Percentiles rank a stretch among this genome's conserved stretches.
Conservation (phyloP, 192 early-diverging fungal species). For the Spizellomyces punctatus region DNA sequence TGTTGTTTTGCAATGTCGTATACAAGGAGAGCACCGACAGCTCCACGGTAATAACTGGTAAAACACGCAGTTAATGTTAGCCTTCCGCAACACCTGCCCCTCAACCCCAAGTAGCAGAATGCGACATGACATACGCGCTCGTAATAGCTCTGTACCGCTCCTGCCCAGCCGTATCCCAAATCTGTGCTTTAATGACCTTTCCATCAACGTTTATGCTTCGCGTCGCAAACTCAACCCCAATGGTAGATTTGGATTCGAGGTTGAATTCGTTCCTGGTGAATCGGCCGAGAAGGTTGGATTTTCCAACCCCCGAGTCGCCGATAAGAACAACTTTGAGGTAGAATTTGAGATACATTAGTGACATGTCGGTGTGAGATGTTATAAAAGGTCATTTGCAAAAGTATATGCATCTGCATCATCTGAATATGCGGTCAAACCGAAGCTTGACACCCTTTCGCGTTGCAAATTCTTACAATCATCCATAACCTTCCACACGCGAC, state of each 20-base stretch:
- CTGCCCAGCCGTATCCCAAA: slow-evolving; percentile 98
- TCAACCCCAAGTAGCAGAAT: not conserved
- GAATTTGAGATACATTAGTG: not conserved
- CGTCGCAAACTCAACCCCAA: slow-evolving; percentile 98
- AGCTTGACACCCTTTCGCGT: not conserved
- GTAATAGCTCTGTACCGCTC: slow-evolving; percentile 63
- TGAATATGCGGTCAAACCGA: not conserved
- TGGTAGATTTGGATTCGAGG: slow-evolving; percentile 97
- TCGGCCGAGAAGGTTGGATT: slow-evolving; percentile 95
- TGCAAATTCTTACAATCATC: not conserved
- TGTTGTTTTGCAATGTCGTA: slow-evolving; percentile 97
- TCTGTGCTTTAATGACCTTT: slow-evolving; percentile 99
- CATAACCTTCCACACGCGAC: not conserved
- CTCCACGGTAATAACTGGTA: slow-evolving; percentile 90
- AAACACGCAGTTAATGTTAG: not conserved
- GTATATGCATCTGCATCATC: slow-evolving; percentile 1
- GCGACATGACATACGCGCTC: slow-evolving; percentile 43
- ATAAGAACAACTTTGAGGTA: slow-evolving; percentile 59
- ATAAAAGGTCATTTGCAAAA: slow-evolving; percentile 2
- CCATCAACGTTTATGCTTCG: slow-evolving; percentile 93
- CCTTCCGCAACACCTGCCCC: not conserved
- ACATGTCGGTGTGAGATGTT: slow-evolving; percentile 9
- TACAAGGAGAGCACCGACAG: slow-evolving; percentile 94
- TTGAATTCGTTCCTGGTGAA: slow-evolving; percentile 99
- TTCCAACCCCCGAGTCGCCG: slow-evolving; percentile 95